phyloP scores from a whole-genome alignment of 179 eudicot species.

The Camellia oleifera region DNA sequence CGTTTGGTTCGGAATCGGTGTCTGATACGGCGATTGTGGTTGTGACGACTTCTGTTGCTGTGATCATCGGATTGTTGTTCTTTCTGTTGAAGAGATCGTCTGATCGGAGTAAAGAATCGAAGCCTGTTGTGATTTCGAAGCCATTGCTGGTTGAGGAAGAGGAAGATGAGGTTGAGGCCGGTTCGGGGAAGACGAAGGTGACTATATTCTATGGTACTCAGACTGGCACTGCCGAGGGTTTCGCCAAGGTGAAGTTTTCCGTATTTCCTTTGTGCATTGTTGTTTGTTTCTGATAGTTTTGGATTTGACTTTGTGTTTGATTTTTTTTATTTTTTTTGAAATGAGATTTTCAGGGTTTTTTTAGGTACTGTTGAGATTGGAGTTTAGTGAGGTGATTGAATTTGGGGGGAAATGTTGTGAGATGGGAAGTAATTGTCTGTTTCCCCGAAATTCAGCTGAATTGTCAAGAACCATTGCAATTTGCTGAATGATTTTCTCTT shows the following conservation, averaged over 20 bases:
- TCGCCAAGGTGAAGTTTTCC: constrained; percentile 64
- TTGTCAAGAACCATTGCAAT: background rate
- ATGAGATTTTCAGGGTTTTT: background rate
- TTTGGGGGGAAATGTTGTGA: background rate
- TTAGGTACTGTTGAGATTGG: background rate
- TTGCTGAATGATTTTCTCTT: background rate
- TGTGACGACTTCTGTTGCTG: constrained; percentile 40
- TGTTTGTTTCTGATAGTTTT: background rate
- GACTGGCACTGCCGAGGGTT: constrained; percentile 99
- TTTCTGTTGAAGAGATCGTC: constrained; percentile 42
- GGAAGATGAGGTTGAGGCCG: constrained; percentile 73
- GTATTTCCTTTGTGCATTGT: background rate
- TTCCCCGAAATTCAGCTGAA: background rate
- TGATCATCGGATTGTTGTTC: constrained; percentile 37
- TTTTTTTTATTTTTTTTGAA: background rate
- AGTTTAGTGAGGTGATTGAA: background rate
- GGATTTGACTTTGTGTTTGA: background rate
- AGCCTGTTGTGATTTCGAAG: constrained; percentile 33
- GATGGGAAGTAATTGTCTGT: background rate
- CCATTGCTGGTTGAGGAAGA: constrained; percentile 32
- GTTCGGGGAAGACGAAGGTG: constrained; percentile 59
- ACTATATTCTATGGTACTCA: constrained; percentile 87
- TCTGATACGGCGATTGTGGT: constrained; percentile 23
- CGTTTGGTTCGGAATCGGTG: constrained; percentile 27
- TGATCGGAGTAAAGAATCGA: constrained; percentile 33